Evolutionary conservation across 192 early-diverging fungal species (phyloP).

Genomic region (Coemansia sp.): DNA sequence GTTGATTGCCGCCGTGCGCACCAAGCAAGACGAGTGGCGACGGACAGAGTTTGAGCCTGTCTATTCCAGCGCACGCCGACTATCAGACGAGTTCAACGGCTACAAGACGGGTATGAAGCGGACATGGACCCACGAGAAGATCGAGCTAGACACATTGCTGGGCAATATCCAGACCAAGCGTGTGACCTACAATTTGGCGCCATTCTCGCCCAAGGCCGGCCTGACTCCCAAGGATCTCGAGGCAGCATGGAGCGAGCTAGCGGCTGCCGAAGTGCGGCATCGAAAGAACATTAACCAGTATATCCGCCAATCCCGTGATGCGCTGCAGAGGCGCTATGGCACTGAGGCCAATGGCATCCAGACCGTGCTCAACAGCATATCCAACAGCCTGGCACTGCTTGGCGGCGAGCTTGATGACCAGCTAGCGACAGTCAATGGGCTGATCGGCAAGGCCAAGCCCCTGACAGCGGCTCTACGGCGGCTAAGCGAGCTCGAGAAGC

Average conservation of each 20-base stretch:
- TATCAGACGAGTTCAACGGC: slow-evolving; percentile 71
- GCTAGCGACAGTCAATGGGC: slow-evolving; percentile 63
- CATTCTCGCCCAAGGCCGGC: slow-evolving; percentile 81
- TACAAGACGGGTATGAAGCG: slow-evolving; percentile 86
- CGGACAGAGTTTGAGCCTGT: slow-evolving; percentile 61
- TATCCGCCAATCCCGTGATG: slow-evolving; percentile 83
- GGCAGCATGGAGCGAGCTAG: slow-evolving; percentile 71
- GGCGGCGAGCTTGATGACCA: slow-evolving; percentile 80
- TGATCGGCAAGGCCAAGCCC: slow-evolving; percentile 59
- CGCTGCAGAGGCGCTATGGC: slow-evolving; percentile 77
- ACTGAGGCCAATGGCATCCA: slow-evolving; percentile 82
- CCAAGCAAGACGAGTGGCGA: slow-evolving; percentile 70
- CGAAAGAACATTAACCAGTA: slow-evolving; percentile 83
- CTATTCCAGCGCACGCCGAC: slow-evolving; percentile 76
- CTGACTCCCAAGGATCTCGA: slow-evolving; percentile 71
- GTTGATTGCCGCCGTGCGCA: slow-evolving; percentile 70
- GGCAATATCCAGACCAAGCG: slow-evolving; percentile 97
- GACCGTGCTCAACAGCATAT: slow-evolving; percentile 68
- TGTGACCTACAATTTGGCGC: slow-evolving; percentile 88
- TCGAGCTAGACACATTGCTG: slow-evolving; percentile 86
- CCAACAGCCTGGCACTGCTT: slow-evolving; percentile 64
- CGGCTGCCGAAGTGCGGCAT: slow-evolving; percentile 73
- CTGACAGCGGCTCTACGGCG: slow-evolving; percentile 58
- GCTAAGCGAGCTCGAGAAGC: slow-evolving; percentile 65
- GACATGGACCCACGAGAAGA: slow-evolving; percentile 88